Evolutionary conservation across 768 basidiomycete species (phyloP), one percentile per base, ranked within the genome.

Genomic region (Podaxis mareebaensis): DNA sequence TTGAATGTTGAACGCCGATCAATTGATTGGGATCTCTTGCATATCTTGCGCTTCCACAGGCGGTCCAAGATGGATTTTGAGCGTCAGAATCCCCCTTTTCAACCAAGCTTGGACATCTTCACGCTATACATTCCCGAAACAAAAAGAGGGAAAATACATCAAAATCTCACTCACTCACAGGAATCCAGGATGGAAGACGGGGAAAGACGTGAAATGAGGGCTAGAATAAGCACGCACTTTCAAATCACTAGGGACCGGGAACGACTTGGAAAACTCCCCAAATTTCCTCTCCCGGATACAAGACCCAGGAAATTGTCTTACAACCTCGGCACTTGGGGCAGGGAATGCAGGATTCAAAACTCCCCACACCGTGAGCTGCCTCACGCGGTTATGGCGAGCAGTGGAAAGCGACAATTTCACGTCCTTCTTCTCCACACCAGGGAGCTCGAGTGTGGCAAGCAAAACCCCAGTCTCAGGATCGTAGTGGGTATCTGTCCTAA

Each of bases 381-480:
- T 87, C 65, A 85, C 80, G 65, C 85, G 80, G 66, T 85, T 91
- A 77, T 84, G 83, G 61, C 79, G 71, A 70, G 85, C 86, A 65
- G 83, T 86, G 55, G 83, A 81, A 60, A 92, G 80, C 55, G 79
- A 80, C 74, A 91, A 78, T 64, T 74, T 81, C 58, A 92, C 67
- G 68, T 90, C 85, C 65, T 72, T 72, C 65, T 78, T 83, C 69
- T 81, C 82, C 70, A 90, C 77, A 48, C 90, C 90, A 3, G 90
- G 90, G 33, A 91, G 77, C 74, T 91, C 89, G 70, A 90, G 81
- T 75, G 85, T 78, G 57, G 84, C 86, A 62, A 80, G 81, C 68
- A 90, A 75, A 42, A 79, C 70, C 71, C 79, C 79, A 56, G 79
- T 82, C 38, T 79, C 77, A 40, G 71, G 67, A 70, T 86, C 81